Evolutionary conservation across 306 rosid genomes (phyloP).

Genomic region (Medicago ruthenica): DNA sequence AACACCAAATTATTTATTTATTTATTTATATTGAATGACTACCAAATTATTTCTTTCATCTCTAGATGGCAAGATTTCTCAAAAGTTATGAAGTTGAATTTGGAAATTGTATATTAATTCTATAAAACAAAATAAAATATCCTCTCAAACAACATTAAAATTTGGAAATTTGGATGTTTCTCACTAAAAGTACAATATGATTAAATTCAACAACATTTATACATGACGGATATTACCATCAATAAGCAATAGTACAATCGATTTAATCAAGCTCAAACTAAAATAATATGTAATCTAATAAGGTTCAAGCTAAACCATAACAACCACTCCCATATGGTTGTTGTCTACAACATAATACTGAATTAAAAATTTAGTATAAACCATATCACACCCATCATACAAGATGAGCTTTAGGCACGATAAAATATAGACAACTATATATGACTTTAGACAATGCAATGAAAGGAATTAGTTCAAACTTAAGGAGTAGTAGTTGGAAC

Average conservation of each 20-base stretch:
- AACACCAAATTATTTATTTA: too few species aligned
- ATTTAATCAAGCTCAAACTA: slow-evolving; percentile 1
- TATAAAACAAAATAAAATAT: not conserved
- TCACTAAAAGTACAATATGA: not conserved
- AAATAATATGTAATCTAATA: slow-evolving; percentile 1
- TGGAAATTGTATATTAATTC: not conserved
- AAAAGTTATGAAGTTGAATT: not conserved
- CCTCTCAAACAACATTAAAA: not conserved
- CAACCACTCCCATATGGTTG: not conserved
- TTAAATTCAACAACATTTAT: slow-evolving; percentile 4
- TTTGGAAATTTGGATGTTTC: not conserved
- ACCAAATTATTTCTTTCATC: not conserved
- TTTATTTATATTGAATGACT: too few species aligned
- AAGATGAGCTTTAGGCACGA: not conserved
- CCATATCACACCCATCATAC: not conserved
- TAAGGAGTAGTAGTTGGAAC: slow-evolving; percentile 27
- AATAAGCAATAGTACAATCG: not conserved
- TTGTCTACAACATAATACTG: not conserved
- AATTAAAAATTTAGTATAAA: not conserved
- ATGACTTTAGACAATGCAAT: not conserved
- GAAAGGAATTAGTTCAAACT: not conserved
- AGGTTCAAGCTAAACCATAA: not conserved
- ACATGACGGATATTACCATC: not conserved
- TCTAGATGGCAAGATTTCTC: not conserved
- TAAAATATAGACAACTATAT: not conserved